These are phyloP conservation scores for Annona cherimola DNA, from an alignment of 164 flowering plant species.

Conservation along the genomic window DNA sequence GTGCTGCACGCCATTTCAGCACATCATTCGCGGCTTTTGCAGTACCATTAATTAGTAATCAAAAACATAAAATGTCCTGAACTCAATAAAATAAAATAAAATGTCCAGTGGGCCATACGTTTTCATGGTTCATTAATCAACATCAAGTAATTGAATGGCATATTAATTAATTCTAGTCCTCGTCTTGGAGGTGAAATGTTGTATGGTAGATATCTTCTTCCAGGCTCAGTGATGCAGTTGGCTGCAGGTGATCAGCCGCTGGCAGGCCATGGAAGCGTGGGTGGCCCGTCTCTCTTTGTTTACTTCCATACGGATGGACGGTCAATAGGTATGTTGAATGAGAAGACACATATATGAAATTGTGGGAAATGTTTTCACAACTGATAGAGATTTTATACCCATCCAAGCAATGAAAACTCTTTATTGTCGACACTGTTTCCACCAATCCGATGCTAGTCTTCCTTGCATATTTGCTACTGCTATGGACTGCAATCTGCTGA, in stretches of 20 bases:
- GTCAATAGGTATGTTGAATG: constrained; percentile 18
- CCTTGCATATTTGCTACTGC: not conserved
- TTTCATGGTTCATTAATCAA: too few species aligned
- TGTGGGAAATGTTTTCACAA: not conserved
- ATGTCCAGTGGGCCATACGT: too few species aligned
- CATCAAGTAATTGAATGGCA: too few species aligned
- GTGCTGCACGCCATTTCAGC: not conserved
- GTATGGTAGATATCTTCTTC: too few species aligned
- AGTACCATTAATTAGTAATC: not conserved
- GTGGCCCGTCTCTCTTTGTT: constrained; percentile 21
- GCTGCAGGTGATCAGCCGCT: not conserved
- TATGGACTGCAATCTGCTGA: not conserved
- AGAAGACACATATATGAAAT: not conserved
- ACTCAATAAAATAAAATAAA: too few species aligned
- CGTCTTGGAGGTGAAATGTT: too few species aligned
- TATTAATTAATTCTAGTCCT: too few species aligned
- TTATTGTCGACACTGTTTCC: not conserved
- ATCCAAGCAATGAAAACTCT: not conserved
- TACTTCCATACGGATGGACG: constrained; percentile 32
- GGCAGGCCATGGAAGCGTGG: constrained; percentile 12
- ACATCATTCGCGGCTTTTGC: not conserved
- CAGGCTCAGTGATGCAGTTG: not conserved
- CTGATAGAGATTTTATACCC: not conserved
- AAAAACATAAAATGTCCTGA: too few species aligned
- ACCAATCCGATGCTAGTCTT: not conserved